phyloP scores from a whole-genome alignment of 805 yeast genomes.

The Metschnikowia arizonensis region DNA sequence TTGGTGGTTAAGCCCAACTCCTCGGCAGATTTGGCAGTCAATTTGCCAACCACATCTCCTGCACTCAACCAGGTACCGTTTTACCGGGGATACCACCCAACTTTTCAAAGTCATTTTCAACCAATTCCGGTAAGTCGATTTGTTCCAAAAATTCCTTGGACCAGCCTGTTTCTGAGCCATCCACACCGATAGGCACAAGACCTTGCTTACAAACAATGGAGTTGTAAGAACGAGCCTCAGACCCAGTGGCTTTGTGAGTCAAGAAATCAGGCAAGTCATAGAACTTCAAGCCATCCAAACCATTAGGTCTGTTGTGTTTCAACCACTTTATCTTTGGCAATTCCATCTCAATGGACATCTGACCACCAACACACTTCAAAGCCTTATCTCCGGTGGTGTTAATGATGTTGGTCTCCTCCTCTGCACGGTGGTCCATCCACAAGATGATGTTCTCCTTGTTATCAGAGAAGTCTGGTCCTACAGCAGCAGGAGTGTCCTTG shows the following conservation, averaged over 20 bases:
- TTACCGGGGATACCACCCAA: conserved; percentile 80
- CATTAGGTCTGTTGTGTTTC: conserved; percentile 72
- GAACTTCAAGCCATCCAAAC: conserved; percentile 63
- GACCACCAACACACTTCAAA: conserved; percentile 91
- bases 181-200: conserved; percentile 87
- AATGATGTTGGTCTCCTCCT: conserved; percentile 70
- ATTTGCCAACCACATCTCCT: conserved; percentile 82
- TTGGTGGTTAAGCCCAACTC: conserved; percentile 77
- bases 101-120: conserved; percentile 67
- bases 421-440: conserved; percentile 99
- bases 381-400: conserved; percentile 77
- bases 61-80: conserved; percentile 75
- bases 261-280: conserved; percentile 90
- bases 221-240: conserved; percentile 82
- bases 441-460: conserved; percentile 75
- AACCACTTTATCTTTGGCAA: conserved; percentile 96
- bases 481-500: conserved; percentile 70
- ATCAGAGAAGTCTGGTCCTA: conserved; percentile 84
- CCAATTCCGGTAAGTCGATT: conserved; percentile 73
- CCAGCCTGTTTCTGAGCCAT: conserved; percentile 86
- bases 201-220: conserved; percentile 96
- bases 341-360: conserved; percentile 98
- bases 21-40: conserved; percentile 63
- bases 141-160: conserved; percentile 66
- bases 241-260: conserved; percentile 86